Percentiles rank a stretch among this genome's conserved stretches.
phyloP scores from a whole-genome alignment of 768 basidiomycete species.

The Rubroboletus pulcherrimus region DNA sequence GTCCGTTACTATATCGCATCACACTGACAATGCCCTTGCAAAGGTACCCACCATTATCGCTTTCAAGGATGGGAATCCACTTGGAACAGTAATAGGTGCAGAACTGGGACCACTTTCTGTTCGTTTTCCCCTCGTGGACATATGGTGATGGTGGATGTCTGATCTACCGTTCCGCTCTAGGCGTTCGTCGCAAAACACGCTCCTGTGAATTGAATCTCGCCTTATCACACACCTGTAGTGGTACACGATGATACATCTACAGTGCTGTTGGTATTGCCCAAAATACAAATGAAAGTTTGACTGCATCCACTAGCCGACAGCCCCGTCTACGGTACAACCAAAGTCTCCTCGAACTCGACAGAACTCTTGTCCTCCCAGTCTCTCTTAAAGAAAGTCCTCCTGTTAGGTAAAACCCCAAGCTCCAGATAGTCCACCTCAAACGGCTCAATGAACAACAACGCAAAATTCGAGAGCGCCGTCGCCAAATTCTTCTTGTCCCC shows the following conservation, averaged over 20 bases:
- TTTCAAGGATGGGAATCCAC: not conserved
- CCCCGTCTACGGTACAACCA: constrained; percentile 53
- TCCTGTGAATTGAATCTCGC: not conserved
- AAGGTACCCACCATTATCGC: constrained; percentile 2
- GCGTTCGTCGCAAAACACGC: constrained; percentile 1
- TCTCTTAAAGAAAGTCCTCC: constrained; percentile 52
- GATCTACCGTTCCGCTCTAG: not conserved
- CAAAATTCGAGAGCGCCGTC: constrained; percentile 61
- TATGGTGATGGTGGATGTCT: not conserved
- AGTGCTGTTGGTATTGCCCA: not conserved
- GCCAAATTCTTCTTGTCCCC: constrained; percentile 46
- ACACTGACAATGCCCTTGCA: not conserved
- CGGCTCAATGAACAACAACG: constrained; percentile 70
- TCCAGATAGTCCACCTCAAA: constrained; percentile 66
- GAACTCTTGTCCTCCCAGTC: constrained; percentile 24
- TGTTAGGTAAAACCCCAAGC: constrained; percentile 53
- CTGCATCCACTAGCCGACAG: not conserved
- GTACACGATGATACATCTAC: not conserved
- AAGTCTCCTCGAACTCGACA: constrained; percentile 54
- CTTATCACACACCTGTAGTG: not conserved
- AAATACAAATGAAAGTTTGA: not conserved
- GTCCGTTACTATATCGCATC: no score
- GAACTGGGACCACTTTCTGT: not conserved
- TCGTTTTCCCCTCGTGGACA: not conserved
- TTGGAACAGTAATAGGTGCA: not conserved